These are phyloP conservation scores for Staphylotrichum longicolle DNA, from an alignment of 495 filamentous ascomycete species.

Conservation along the genomic window DNA sequence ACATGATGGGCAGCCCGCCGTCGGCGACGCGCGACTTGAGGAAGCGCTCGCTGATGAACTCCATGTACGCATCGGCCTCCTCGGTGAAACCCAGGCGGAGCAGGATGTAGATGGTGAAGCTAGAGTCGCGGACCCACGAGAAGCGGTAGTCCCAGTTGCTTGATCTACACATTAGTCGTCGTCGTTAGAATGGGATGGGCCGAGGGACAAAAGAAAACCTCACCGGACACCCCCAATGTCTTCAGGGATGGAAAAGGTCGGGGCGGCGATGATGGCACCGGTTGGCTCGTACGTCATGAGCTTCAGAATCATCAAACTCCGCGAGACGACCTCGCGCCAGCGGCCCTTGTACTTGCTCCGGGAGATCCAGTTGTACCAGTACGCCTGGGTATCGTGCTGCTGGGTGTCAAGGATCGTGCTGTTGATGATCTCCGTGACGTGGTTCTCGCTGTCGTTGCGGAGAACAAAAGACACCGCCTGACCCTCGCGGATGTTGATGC, in stretches of 20 bases:
- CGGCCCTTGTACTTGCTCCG: slow-evolving; percentile 66
- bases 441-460: slow-evolving; percentile 53
- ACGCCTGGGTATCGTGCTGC: slow-evolving; percentile 63
- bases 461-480: slow-evolving; percentile 67
- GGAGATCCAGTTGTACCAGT: slow-evolving; percentile 69
- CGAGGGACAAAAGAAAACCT: slow-evolving; percentile 8
- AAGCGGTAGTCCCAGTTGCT: slow-evolving; percentile 80
- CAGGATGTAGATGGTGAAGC: slow-evolving; percentile 73
- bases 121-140: slow-evolving; percentile 71
- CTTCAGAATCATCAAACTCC: slow-evolving; percentile 69
- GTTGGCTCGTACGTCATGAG: slow-evolving; percentile 63
- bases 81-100: slow-evolving; percentile 70
- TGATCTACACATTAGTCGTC: neutral
- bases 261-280: slow-evolving; percentile 49
- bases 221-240: slow-evolving; percentile 62
- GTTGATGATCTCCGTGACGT: slow-evolving; percentile 53
- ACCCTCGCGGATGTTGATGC: slow-evolving; percentile 57
- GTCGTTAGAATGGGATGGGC: neutral
- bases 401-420: slow-evolving; percentile 53
- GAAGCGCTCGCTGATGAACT: slow-evolving; percentile 68
- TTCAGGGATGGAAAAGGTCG: slow-evolving; percentile 66
- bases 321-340: slow-evolving; percentile 64
- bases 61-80: slow-evolving; percentile 71
- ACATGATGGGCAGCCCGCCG: slow-evolving; percentile 71
- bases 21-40: slow-evolving; percentile 46